Evolutionary conservation across 306 rosid genomes (phyloP).

Genomic region (Medicago ruthenica): DNA sequence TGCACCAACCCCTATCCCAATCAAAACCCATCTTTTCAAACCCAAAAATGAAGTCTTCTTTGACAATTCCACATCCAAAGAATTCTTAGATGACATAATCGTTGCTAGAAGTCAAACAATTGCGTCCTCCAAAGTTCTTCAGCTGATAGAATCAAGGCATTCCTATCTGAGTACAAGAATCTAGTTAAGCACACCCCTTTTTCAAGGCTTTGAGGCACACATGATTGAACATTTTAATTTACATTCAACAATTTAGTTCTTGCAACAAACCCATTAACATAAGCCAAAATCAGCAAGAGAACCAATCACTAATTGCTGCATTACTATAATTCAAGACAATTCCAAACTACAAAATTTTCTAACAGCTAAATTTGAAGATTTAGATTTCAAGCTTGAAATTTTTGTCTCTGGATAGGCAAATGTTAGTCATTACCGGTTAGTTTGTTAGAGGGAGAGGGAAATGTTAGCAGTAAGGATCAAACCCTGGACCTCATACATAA

Average conservation of each 20-base stretch:
- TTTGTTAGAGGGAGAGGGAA: not conserved
- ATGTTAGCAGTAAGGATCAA: not conserved
- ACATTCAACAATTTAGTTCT: not conserved
- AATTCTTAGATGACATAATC: conserved; percentile 62
- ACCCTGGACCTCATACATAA: not conserved
- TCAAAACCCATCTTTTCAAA: conserved; percentile 82
- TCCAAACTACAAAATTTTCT: conserved; percentile 22
- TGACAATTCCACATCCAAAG: conserved; percentile 73
- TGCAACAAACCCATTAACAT: not conserved
- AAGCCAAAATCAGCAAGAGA: not conserved
- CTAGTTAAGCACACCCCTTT: conserved; percentile 41
- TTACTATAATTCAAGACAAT: conserved; percentile 29
- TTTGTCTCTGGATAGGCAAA: not conserved
- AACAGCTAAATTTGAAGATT: conserved; percentile 27
- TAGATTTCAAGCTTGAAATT: conserved; percentile 27
- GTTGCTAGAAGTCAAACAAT: conserved; percentile 46
- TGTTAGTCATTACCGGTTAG: not conserved
- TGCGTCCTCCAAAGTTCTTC: conserved; percentile 44
- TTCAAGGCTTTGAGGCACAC: not conserved
- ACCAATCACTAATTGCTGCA: not conserved
- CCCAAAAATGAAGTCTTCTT: conserved; percentile 77
- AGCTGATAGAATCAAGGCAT: conserved; percentile 51
- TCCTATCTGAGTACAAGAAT: conserved; percentile 54
- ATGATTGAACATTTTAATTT: not conserved
- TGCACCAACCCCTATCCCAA: conserved; percentile 82